Evolutionary conservation across 306 rosid genomes (phyloP), one percentile per base, ranked within the genome.

Genomic region (Adenanthera pavonina): DNA sequence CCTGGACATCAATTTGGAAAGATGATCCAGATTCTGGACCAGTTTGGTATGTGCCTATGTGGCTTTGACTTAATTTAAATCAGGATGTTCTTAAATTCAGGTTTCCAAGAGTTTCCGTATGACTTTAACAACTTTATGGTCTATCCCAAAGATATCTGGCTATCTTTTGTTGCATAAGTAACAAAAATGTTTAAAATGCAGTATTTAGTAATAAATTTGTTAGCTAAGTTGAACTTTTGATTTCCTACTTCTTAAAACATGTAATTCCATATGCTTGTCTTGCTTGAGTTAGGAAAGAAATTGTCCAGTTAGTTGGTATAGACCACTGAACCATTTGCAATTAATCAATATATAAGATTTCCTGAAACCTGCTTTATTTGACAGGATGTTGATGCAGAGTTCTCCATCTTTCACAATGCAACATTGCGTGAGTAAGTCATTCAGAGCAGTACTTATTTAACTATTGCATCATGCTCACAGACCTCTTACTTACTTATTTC

Each of bases 301-400:
- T 62, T 81, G 65, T 48, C 78, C 40, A 72, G n/a, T 82, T 79
- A 0, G 30, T 79, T 77, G 60, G 64, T 73, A 19, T 69, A 54
- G 16, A 73, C 47, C 75, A 68, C 59, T 46, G 75, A n/a, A 38
- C 57, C 72, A 33, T 53, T 34, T 73, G 43, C 48, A 25, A 76
- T 72, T 48, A 34, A 79, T 57, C 75, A 64, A 75, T 49, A 77
- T 68, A 17, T 30, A 59, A 77, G 47, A 64, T 71, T 62, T 71
- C 80, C 60, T 81, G 33, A 51, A 33, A 25, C 72, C 68, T 66
- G 43, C 83, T 46, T 66, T 64, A 77, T 83, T 64, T 76, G 52
- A 49, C 80, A 95, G 99, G 97, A 95, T 76, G 99, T 85, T 30
- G 99, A 95, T 78, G 99, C 99, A 16, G 99, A 84, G 91, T 92